Evolutionary conservation across 2,329 filamentous ascomycete species (phyloP), one percentile per base, ranked within the genome.

Genomic region (Didymella pinodella): DNA sequence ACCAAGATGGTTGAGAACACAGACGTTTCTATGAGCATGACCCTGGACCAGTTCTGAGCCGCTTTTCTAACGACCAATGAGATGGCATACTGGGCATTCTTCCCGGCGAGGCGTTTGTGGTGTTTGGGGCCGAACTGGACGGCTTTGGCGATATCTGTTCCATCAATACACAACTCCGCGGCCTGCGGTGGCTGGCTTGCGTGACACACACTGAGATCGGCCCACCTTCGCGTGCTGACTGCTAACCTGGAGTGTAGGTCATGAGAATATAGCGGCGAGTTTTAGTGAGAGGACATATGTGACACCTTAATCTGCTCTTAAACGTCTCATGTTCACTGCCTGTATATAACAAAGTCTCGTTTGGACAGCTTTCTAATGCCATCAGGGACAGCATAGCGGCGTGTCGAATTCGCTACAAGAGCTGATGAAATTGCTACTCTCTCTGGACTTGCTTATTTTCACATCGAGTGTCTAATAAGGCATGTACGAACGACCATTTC

Each of bases 1-100:
- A 94, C 89, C 62, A 92, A 95, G 82, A 98, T 99, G 94, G 95
- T 99, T 50, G 94, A 97, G 85, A 96, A 90, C 77, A 98, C 94
- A 26, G 87, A 89, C 76, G 83, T 89, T 46, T 85, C 83, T 61
- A 84, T 88, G 83, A 89, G 86, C 76, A 88, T 89, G 86, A 89
- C 86, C 48, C 77, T 89, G 77, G 86, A 86, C 84, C 80, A 76
- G 82, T 74, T 75, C 59, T 75, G 70, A 64, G 47, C 62, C 52
- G 45, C 52, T 48, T 55, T 61, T 54, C 47, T 48, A 44, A 54
- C 57, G 16, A 61, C 57, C 48, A 63, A 54, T 31, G 38, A 44
- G 41, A 49, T 53, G 45, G 52, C 45, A 61, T 61, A 56, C 63
- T 55, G 59, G 67, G 57, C 57, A 62, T 57, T 53, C 43, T 45